A percentile compares a stretch with the other conserved stretches of the same genome.
These are phyloP conservation scores for Trypanosoma lewisi DNA, from an alignment of 208 protist species.

Conservation along the genomic window DNA sequence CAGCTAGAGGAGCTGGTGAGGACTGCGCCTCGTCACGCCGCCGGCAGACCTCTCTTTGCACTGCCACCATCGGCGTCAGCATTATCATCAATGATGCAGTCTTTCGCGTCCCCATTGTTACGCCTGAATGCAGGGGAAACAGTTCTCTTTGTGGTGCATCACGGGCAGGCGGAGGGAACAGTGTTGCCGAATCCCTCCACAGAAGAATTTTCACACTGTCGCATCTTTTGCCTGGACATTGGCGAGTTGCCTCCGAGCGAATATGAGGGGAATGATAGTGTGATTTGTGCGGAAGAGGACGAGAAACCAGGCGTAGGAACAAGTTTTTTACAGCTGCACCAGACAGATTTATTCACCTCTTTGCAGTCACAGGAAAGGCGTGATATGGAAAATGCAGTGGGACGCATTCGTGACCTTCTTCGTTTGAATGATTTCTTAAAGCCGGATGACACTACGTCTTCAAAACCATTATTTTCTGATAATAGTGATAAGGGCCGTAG, in stretches of 20 bases:
- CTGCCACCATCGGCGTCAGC: not conserved
- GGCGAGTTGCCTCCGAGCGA: slow-evolving; percentile 48
- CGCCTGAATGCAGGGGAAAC: slow-evolving; percentile 51
- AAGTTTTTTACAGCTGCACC: not conserved
- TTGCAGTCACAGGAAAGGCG: slow-evolving; percentile 40
- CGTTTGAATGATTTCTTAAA: slow-evolving; percentile 47
- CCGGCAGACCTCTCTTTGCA: too few relatives aligned
- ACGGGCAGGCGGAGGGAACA: slow-evolving; percentile 23
- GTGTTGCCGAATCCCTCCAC: slow-evolving; percentile 43
- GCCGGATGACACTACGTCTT: not conserved
- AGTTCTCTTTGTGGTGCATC: slow-evolving; percentile 57
- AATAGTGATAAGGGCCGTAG: not conserved
- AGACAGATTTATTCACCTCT: not conserved
- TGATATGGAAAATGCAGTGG: slow-evolving; percentile 34
- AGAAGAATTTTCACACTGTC: slow-evolving; percentile 44
- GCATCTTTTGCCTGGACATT: slow-evolving; percentile 66
- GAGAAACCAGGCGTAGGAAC: not conserved
- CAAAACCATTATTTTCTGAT: not conserved
- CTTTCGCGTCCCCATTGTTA: too few relatives aligned
- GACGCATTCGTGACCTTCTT: slow-evolving; percentile 32
- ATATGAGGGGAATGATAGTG: slow-evolving; percentile 25
- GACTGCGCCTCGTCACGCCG: not conserved
- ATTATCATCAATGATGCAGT: too few relatives aligned
- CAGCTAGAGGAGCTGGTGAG: slow-evolving; percentile 20
- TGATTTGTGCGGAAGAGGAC: not conserved